phyloP scores from a whole-genome alignment of 495 filamentous ascomycete genomes.

The Stereocaulon alpinum region DNA sequence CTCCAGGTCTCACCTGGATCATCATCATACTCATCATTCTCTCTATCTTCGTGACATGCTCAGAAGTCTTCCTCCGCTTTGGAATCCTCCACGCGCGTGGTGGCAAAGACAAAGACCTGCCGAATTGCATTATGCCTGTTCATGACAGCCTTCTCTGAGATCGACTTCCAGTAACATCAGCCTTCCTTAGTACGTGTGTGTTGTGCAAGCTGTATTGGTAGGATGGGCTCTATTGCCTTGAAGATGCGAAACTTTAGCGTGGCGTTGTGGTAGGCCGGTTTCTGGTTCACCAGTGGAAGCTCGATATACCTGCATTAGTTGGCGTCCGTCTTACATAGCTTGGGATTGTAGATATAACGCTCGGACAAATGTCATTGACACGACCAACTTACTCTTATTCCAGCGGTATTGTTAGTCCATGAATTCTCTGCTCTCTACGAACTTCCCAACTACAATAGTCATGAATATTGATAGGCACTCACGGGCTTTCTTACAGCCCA shows the following conservation, averaged over 20 bases:
- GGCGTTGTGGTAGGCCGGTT: background rate
- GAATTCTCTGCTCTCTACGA: background rate
- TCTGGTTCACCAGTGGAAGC: background rate
- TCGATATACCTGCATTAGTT: no score
- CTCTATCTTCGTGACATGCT: slow-evolving; percentile 80
- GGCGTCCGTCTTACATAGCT: background rate
- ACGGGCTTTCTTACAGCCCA: no score
- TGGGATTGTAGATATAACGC: background rate
- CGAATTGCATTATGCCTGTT: slow-evolving; percentile 10
- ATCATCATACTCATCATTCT: slow-evolving; percentile 90
- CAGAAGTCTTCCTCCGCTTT: slow-evolving; percentile 82
- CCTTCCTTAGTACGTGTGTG: background rate
- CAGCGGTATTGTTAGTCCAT: background rate
- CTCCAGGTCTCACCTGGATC: slow-evolving; percentile 77
- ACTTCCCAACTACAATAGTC: no score
- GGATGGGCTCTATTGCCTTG: background rate
- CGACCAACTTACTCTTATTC: no score
- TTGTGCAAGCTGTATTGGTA: background rate
- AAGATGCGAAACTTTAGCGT: background rate
- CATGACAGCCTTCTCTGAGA: slow-evolving; percentile 10
- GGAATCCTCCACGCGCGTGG: slow-evolving; percentile 51
- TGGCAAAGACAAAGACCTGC: slow-evolving; percentile 13
- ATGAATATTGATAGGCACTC: no score
- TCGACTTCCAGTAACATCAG: background rate
- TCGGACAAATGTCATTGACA: background rate